Conservation (phyloP, 169 alveolate genomes). For the Plasmodium blacklocki region DNA sequence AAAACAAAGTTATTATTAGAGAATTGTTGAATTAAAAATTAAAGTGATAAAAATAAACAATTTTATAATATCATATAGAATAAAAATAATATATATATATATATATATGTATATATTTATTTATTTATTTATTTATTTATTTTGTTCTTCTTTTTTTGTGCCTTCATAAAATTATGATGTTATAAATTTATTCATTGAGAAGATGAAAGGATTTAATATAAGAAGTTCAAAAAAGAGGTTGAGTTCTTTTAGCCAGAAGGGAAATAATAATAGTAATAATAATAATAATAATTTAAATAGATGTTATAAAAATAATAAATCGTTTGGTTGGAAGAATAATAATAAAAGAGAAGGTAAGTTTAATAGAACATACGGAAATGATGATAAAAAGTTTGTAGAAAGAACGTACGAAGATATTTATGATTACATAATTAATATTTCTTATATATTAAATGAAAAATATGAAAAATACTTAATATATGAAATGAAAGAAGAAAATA, state of each 20-base stretch:
- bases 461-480: conserved; percentile 72
- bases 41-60: too few species aligned
- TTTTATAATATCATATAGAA: too few species aligned
- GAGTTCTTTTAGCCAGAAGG: conserved; percentile 15
- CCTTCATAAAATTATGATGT: too few species aligned
- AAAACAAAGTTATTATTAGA: too few species aligned
- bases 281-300: background rate
- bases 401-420: conserved; percentile 9
- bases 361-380: background rate
- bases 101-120: background rate
- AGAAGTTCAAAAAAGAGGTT: conserved; percentile 6
- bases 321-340: background rate
- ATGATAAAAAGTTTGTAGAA: too few species aligned
- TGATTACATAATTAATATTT: conserved; percentile 57
- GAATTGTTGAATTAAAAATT: too few species aligned
- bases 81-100: background rate
- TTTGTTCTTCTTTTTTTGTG: background rate
- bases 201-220: conserved; percentile 66
- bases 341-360: background rate
- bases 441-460: conserved; percentile 69
- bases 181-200: background rate
- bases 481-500: conserved; percentile 67
- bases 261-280: background rate
- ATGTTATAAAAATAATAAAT: background rate
- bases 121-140: background rate